Evolutionary conservation across 1,284 basidiomycete genomes (phyloP), one percentile per base, ranked within the genome.

Genomic region (Polyporus tsugae): DNA sequence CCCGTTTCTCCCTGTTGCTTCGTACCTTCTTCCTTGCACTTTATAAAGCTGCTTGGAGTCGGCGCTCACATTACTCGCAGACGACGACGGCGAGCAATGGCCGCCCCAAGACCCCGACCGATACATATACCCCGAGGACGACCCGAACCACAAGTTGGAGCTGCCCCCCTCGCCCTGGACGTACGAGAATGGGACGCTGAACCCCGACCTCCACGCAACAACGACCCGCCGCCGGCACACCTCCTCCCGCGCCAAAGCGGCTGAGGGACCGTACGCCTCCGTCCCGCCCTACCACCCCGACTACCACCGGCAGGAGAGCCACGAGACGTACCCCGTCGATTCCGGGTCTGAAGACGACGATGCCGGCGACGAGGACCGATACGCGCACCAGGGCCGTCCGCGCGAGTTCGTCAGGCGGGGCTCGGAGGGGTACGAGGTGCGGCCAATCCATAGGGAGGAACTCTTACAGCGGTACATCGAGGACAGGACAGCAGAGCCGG

Each of bases 401-500:
- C 65, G 68, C 10, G 73, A 71, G 55, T 73, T 72, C 58, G 80
- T 93, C 49, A 83, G 94, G 63, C 81, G 87, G 49, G 93, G 93
- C 19, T 94, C 92, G 19, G 94, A 95, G 80, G 93, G 93, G 4
- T 91, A 89, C 74, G 93, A 95, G 76, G 87, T 94, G 61, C 84
- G 81, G 49, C 80, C 86, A 10, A 80, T 87, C 59, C 82, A 86
- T 64, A 82, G 91, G 64, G 90, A 92, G 74, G 86, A 85, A 62
- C 83, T 93, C 79, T 77, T 94, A 41, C 80, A 76, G 65, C 80
- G 82, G 63, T 90, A 90, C 77, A 78, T 93, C n/a, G 78, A 80
- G 66, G 82, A 82, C 52, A 78, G 87, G 42, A 85, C 85, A 7
- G 83, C 84, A 68, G 84, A 87, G 68, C 83, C 82, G 1, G 88